Conservation (phyloP, 164 flowering plant genomes). For the Nelumbo lutea region DNA sequence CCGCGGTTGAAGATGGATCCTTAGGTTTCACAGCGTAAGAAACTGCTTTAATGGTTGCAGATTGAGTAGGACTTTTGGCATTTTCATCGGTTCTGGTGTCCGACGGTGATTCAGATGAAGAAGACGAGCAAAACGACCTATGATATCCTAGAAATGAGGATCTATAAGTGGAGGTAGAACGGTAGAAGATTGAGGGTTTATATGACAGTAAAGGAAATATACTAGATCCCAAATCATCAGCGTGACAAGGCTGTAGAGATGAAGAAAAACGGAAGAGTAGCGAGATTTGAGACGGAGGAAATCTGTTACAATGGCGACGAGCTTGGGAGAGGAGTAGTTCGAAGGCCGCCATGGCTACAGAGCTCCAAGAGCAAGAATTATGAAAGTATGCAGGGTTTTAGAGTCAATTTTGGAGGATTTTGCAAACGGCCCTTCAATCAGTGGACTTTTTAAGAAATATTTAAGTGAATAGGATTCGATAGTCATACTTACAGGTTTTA, state of each 20-base stretch:
- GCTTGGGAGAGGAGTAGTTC: slow-evolving; percentile 35
- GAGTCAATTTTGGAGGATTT: background rate
- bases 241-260: slow-evolving; percentile 4
- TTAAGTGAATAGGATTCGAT: too few species aligned
- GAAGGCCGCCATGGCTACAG: slow-evolving; percentile 34
- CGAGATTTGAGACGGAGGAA: slow-evolving; percentile 10
- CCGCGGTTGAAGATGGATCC: slow-evolving; percentile 21
- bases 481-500: too few species aligned
- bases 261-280: slow-evolving; percentile 16
- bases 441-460: too few species aligned
- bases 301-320: slow-evolving; percentile 33
- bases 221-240: slow-evolving; percentile 1
- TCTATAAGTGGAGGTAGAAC: background rate
- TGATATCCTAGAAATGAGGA: slow-evolving; percentile 15
- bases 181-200: background rate
- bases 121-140: slow-evolving; percentile 24
- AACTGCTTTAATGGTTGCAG: slow-evolving; percentile 37
- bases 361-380: background rate
- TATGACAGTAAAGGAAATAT: background rate
- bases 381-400: slow-evolving; percentile 12
- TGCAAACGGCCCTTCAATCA: too few species aligned
- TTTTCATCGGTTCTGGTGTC: slow-evolving; percentile 7
- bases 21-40: slow-evolving; percentile 57
- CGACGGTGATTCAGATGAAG: slow-evolving; percentile 11
- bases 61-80: slow-evolving; percentile 3